These are phyloP conservation scores for Phytophthora cactorum DNA, from an alignment of 352 stramenopile species.

Conservation along the genomic window DNA sequence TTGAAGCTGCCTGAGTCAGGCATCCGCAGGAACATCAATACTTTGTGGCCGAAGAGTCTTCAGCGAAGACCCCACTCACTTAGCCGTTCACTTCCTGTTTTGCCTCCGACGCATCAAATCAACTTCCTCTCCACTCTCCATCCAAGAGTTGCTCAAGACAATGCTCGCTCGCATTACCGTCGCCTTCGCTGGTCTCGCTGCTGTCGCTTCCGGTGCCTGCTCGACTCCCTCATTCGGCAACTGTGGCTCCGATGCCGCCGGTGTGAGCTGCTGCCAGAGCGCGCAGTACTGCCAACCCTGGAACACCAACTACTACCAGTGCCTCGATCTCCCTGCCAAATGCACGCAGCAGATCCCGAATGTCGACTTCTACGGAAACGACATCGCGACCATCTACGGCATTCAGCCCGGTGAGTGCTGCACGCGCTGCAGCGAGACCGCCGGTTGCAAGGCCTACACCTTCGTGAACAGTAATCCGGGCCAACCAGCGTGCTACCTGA, in stretches of 20 bases:
- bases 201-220: slow-evolving; percentile 9
- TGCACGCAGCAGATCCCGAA: slow-evolving; percentile 39
- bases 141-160: slow-evolving; percentile 17
- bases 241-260: slow-evolving; percentile 22
- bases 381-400: no score
- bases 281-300: slow-evolving; percentile 38
- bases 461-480: slow-evolving; percentile 46
- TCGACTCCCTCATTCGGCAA: slow-evolving; percentile 13
- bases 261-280: slow-evolving; percentile 23
- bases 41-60: not conserved
- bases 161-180: slow-evolving; percentile 31
- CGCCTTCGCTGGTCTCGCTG: slow-evolving; percentile 11
- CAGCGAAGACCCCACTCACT: not conserved
- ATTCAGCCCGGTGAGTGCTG: slow-evolving; percentile 34
- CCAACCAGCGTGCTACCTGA: slow-evolving; percentile 41
- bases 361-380: slow-evolving; percentile 5
- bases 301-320: slow-evolving; percentile 39
- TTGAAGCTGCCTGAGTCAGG: slow-evolving; percentile 12
- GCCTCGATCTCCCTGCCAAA: slow-evolving; percentile 19
- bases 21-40: not conserved
- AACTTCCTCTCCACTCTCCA: slow-evolving; percentile 10
- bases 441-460: slow-evolving; percentile 35
- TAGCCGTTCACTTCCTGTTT: slow-evolving; percentile 21
- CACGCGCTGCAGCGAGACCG: slow-evolving; percentile 22
- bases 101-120: slow-evolving; percentile 13